Evolutionary conservation across 1,284 basidiomycete species (phyloP).

Genomic region (Apiotrichum mycotoxinovorans): DNA sequence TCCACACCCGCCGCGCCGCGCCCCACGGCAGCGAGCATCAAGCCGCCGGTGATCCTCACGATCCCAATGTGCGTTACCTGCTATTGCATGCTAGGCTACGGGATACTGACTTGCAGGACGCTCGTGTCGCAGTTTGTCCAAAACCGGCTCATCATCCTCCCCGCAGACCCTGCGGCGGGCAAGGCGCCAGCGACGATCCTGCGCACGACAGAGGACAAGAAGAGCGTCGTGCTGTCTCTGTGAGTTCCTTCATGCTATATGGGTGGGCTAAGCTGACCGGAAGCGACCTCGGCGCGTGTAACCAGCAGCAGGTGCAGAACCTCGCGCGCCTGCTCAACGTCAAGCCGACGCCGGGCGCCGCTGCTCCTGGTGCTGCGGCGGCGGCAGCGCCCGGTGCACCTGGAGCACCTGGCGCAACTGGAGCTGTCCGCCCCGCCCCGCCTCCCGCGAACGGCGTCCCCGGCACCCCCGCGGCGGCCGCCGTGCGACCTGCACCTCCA

Average conservation of each 20-base stretch:
- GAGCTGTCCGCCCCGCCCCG: not conserved
- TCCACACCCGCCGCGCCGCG: not conserved
- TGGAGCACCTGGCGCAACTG: not conserved
- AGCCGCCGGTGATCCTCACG: slow-evolving; percentile 18
- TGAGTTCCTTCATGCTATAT: slow-evolving; percentile 16
- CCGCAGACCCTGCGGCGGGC: slow-evolving; percentile 19
- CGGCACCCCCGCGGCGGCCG: not conserved
- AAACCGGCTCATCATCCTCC: slow-evolving; percentile 20
- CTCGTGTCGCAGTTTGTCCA: slow-evolving; percentile 14
- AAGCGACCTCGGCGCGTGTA: slow-evolving; percentile 28
- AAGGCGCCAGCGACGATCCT: slow-evolving; percentile 33
- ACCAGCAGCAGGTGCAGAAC: slow-evolving; percentile 29
- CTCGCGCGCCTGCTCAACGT: slow-evolving; percentile 38
- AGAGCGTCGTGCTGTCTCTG: slow-evolving; percentile 33
- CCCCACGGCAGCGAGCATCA: not conserved
- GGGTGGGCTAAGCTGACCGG: not conserved
- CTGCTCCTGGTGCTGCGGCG: not conserved
- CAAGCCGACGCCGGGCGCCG: slow-evolving; percentile 14
- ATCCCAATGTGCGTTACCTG: slow-evolving; percentile 14
- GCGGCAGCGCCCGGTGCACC: not conserved
- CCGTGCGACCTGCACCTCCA: not conserved
- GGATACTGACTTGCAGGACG: slow-evolving; percentile 1
- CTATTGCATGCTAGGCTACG: not conserved
- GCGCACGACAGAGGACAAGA: slow-evolving; percentile 34
- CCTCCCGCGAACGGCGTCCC: not conserved